Evolutionary conservation across 495 filamentous ascomycete species (phyloP).

Genomic region (Copromyces sp.): DNA sequence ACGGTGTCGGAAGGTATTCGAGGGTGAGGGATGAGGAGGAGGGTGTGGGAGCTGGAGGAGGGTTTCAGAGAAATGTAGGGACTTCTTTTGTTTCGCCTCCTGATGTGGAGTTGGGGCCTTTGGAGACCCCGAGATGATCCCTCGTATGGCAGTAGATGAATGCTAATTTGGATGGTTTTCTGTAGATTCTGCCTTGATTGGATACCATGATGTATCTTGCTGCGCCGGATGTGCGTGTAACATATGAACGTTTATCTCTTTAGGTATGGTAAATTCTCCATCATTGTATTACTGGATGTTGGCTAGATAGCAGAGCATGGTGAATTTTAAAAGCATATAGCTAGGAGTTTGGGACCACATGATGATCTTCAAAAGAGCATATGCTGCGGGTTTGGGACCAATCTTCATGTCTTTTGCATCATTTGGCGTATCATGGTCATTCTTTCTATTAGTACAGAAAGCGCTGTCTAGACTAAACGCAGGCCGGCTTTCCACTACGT

Average conservation of each 20-base stretch:
- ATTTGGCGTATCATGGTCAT: not conserved
- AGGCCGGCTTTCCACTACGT: conserved; percentile 1
- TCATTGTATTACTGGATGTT: not conserved
- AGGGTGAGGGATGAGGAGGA: conserved; percentile 28
- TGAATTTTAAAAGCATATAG: not conserved
- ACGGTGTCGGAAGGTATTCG: conserved; percentile 9
- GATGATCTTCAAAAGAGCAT: not conserved
- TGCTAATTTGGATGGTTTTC: not conserved
- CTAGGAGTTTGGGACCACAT: conserved; percentile 4
- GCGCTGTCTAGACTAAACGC: conserved; percentile 11
- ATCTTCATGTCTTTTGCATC: not conserved
- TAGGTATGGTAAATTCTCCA: not conserved
- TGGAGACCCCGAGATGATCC: conserved; percentile 6
- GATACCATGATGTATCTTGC: not conserved
- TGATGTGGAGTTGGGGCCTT: conserved; percentile 5
- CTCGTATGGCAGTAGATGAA: not conserved
- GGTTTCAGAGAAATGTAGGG: conserved; percentile 20
- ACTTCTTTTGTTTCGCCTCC: not conserved
- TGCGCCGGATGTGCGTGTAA: not conserved
- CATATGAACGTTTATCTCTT: not conserved
- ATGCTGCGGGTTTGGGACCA: conserved; percentile 5
- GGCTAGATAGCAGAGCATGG: not conserved
- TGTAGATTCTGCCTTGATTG: conserved; percentile 2
- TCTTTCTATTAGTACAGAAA: conserved; percentile 21
- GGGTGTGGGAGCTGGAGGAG: conserved; percentile 1